phyloP scores from a whole-genome alignment of 768 basidiomycete genomes.

The Ephemerocybe angulata region DNA sequence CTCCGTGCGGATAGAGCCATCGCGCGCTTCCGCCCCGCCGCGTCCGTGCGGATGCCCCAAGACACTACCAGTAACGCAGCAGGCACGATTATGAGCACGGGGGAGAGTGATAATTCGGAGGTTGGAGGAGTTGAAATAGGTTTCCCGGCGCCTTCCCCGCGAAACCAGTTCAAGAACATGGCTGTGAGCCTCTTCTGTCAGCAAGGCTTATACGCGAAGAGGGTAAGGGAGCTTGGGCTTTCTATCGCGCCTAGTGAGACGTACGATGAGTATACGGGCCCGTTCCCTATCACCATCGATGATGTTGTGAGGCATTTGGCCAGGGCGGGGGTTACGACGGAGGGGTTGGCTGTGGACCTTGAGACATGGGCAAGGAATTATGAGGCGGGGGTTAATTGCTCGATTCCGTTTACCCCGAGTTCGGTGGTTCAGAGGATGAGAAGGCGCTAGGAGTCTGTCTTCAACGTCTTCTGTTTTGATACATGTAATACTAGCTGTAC shows the following conservation, averaged over 20 bases:
- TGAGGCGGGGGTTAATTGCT: no score
- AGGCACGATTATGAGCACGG: no score
- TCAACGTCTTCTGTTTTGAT: no score
- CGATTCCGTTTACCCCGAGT: no score
- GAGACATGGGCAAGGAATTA: constrained; percentile 28
- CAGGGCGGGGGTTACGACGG: constrained; percentile 35
- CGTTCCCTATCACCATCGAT: constrained; percentile 28
- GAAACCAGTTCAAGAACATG: constrained; percentile 8
- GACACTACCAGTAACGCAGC: neutral
- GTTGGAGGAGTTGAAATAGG: no score
- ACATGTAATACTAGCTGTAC: no score
- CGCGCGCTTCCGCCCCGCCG: constrained; percentile 43
- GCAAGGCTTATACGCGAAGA: constrained; percentile 36
- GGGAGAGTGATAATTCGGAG: no score
- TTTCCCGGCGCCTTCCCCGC: no score
- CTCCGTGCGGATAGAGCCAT: constrained; percentile 46
- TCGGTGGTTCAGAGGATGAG: no score
- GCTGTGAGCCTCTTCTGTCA: constrained; percentile 39
- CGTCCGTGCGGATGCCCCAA: constrained; percentile 13
- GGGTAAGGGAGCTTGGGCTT: constrained; percentile 31
- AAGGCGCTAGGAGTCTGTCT: no score
- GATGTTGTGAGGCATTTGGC: constrained; percentile 41
- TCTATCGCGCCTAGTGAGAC: constrained; percentile 29
- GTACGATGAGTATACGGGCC: constrained; percentile 29
- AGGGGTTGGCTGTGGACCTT: constrained; percentile 17